Evolutionary conservation across 345 rosid genomes (phyloP).

Genomic region (Arabidopsis arenosa): DNA sequence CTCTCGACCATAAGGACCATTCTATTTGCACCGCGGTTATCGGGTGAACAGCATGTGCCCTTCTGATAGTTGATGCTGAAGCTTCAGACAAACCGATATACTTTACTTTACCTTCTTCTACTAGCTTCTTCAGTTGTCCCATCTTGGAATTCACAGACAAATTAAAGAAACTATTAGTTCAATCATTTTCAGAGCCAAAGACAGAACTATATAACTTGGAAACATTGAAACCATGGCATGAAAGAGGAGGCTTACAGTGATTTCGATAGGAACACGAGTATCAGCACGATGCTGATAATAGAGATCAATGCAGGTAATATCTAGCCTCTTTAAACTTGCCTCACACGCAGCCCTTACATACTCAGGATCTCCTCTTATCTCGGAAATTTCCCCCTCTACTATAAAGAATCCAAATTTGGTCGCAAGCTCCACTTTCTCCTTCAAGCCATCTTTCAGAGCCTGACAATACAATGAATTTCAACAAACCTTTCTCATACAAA

Average conservation of each 20-base stretch:
- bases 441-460: constrained; percentile 56
- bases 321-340: constrained; percentile 61
- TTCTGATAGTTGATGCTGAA: constrained; percentile 75
- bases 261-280: constrained; percentile 58
- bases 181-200: background rate
- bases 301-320: constrained; percentile 58
- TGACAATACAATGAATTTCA: background rate
- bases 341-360: constrained; percentile 63
- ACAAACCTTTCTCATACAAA: constrained; percentile 47
- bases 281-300: constrained; percentile 67
- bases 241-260: constrained; percentile 47
- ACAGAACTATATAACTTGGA: background rate
- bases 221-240: background rate
- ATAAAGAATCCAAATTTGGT: constrained; percentile 49
- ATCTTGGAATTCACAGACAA: constrained; percentile 29
- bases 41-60: constrained; percentile 83
- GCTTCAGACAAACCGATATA: constrained; percentile 74
- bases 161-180: background rate
- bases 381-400: constrained; percentile 36
- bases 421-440: constrained; percentile 59
- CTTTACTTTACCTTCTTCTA: constrained; percentile 76
- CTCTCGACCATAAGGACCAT: constrained; percentile 82
- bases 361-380: constrained; percentile 51
- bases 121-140: constrained; percentile 73
- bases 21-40: constrained; percentile 66